These are phyloP conservation scores for Pholiota molesta DNA, from an alignment of 768 basidiomycete genomes.

Conservation along the genomic window DNA sequence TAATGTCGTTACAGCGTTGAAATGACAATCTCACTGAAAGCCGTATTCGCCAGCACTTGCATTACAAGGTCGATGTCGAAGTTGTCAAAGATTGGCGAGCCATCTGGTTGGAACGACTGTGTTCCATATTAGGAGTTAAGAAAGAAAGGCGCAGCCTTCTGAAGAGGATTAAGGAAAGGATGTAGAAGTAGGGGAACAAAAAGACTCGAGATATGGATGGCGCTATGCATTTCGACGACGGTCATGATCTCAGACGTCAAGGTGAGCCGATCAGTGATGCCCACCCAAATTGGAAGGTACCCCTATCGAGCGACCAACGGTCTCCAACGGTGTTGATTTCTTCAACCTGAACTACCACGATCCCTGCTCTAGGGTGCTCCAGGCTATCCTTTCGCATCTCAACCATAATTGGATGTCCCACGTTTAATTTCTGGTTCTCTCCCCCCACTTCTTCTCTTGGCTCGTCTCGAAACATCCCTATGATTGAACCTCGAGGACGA, in stretches of 20 bases:
- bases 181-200: constrained; percentile 2
- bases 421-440: too few relatives aligned
- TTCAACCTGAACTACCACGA: too few relatives aligned
- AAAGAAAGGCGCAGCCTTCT: constrained; percentile 35
- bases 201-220: neutral
- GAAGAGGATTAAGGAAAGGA: constrained; percentile 16
- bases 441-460: too few relatives aligned
- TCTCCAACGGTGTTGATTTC: neutral
- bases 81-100: constrained; percentile 62
- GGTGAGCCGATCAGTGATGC: neutral
- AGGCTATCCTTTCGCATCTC: too few relatives aligned
- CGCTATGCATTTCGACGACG: neutral
- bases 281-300: neutral
- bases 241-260: constrained; percentile 12
- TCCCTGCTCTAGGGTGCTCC: too few relatives aligned
- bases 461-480: too few relatives aligned
- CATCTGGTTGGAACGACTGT: constrained; percentile 32
- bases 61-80: constrained; percentile 78
- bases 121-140: constrained; percentile 30
- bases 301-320: neutral
- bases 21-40: constrained; percentile 62
- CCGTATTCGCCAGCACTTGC: constrained; percentile 78
- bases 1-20: neutral
- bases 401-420: too few relatives aligned
- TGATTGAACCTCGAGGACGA: too few relatives aligned